Evolutionary conservation across 1,284 basidiomycete species (phyloP).

Genomic region (Papiliotrema fonsecae): DNA sequence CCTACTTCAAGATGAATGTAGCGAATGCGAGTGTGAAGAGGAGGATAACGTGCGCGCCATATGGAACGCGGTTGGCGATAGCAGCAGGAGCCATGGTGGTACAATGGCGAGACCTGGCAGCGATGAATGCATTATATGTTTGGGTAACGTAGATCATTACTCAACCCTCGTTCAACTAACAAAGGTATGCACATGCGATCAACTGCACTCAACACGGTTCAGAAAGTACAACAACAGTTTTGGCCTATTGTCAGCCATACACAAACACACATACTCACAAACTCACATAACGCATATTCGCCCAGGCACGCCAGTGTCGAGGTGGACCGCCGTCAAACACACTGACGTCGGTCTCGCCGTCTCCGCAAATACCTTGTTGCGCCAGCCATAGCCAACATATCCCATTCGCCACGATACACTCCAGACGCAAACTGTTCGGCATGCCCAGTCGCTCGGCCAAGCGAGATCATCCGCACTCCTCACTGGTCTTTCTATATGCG

Average conservation of each 20-base stretch:
- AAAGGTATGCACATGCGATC: conserved; percentile 44
- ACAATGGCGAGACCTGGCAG: neutral
- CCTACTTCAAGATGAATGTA: conserved; percentile 35
- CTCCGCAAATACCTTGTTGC: conserved; percentile 20
- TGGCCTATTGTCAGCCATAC: conserved; percentile 21
- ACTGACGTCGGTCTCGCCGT: conserved; percentile 18
- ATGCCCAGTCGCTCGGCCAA: conserved; percentile 39
- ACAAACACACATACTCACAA: too few species aligned
- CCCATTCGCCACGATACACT: conserved; percentile 42
- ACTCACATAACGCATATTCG: neutral
- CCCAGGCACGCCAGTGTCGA: too few species aligned
- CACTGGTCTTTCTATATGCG: conserved; percentile 21
- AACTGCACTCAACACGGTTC: conserved; percentile 36
- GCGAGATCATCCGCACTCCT: conserved; percentile 35
- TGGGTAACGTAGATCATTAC: too few species aligned
- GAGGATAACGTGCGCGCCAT: conserved; percentile 41
- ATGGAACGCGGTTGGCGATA: conserved; percentile 16
- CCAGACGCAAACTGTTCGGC: conserved; percentile 35
- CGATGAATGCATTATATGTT: too few species aligned
- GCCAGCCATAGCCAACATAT: conserved; percentile 8
- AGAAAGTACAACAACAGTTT: conserved; percentile 40
- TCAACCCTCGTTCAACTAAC: too few species aligned
- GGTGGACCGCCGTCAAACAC: conserved; percentile 21
- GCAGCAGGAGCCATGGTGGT: neutral
- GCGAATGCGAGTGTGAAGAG: conserved; percentile 35